Evolutionary conservation across 192 early-diverging fungal species (phyloP).

Genomic region (Geosiphon pyriformis): DNA sequence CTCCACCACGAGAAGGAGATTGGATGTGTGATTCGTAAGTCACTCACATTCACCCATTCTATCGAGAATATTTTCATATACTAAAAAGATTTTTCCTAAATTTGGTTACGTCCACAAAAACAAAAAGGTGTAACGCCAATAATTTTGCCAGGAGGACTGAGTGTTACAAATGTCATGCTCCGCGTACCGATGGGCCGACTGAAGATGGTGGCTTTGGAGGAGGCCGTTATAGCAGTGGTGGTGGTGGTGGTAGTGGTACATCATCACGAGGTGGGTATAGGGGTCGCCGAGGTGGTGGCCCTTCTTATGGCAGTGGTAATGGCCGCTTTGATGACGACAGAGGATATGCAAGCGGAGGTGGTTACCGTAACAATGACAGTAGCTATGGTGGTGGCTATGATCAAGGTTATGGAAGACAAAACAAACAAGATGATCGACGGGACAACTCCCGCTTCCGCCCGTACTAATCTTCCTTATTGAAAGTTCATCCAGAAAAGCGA

Average conservation of each 20-base stretch:
- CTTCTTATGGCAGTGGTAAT: conserved; percentile 37
- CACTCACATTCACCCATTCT: background rate
- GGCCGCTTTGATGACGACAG: conserved; percentile 33
- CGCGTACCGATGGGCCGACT: conserved; percentile 42
- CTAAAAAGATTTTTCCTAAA: background rate
- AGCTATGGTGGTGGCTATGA: conserved; percentile 25
- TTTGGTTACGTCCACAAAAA: background rate
- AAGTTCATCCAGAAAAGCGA: background rate
- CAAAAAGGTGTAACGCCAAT: conserved; percentile 57
- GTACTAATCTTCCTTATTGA: background rate
- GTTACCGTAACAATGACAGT: conserved; percentile 27
- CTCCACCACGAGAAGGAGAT: conserved; percentile 50
- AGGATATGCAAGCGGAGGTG: conserved; percentile 22
- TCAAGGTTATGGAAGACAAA: conserved; percentile 31
- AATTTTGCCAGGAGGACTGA: conserved; percentile 61
- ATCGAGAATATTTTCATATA: too few species aligned
- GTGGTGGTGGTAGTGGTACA: conserved; percentile 34
- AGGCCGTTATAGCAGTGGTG: conserved; percentile 32
- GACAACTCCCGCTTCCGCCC: conserved; percentile 16
- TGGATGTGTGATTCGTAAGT: conserved; percentile 55
- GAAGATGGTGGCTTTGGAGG: conserved; percentile 26
- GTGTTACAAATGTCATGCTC: conserved; percentile 60
- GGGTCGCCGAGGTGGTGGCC: conserved; percentile 35
- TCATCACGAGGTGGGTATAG: conserved; percentile 31
- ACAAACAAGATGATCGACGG: conserved; percentile 28